phyloP scores from a whole-genome alignment of 768 basidiomycete species.

The Naematelia aurantialba region DNA sequence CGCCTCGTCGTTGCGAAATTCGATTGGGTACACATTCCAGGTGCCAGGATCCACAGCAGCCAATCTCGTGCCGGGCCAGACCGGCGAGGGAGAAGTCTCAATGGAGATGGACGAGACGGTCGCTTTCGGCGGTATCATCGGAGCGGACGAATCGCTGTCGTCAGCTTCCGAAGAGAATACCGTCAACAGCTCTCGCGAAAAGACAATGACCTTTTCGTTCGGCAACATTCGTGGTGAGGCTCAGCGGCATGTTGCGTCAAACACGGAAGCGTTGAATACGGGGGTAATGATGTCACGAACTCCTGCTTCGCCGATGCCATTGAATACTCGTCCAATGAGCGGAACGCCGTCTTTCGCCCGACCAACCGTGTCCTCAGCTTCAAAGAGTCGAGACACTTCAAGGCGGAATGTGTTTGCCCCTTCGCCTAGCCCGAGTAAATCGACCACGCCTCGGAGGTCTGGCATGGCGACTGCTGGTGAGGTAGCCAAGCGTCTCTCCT shows the following conservation, averaged over 20 bases:
- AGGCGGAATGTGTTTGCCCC: slow-evolving; percentile 48
- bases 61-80: slow-evolving; percentile 28
- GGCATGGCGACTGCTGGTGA: slow-evolving; percentile 44
- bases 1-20: slow-evolving; percentile 31
- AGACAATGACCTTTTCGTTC: slow-evolving; percentile 45
- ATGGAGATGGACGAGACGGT: slow-evolving; percentile 51
- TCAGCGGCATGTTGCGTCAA: slow-evolving; percentile 4
- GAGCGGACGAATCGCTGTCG: slow-evolving; percentile 30
- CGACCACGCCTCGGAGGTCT: slow-evolving; percentile 29
- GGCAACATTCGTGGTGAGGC: slow-evolving; percentile 11
- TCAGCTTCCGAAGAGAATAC: slow-evolving; percentile 24
- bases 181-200: slow-evolving; percentile 20
- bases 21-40: slow-evolving; percentile 43
- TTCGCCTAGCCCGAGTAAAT: slow-evolving; percentile 39
- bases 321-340: slow-evolving; percentile 20
- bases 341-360: slow-evolving; percentile 43
- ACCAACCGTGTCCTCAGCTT: slow-evolving; percentile 38
- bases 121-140: slow-evolving; percentile 47
- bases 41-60: slow-evolving; percentile 8
- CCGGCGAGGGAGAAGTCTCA: slow-evolving; percentile 24
- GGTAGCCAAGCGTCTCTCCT: slow-evolving; percentile 46
- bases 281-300: slow-evolving; percentile 26
- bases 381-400: slow-evolving; percentile 22
- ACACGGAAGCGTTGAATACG: slow-evolving; percentile 46
- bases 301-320: slow-evolving; percentile 15